Conservation (phyloP, 768 basidiomycete species). For the Lyophyllum decastes region DNA sequence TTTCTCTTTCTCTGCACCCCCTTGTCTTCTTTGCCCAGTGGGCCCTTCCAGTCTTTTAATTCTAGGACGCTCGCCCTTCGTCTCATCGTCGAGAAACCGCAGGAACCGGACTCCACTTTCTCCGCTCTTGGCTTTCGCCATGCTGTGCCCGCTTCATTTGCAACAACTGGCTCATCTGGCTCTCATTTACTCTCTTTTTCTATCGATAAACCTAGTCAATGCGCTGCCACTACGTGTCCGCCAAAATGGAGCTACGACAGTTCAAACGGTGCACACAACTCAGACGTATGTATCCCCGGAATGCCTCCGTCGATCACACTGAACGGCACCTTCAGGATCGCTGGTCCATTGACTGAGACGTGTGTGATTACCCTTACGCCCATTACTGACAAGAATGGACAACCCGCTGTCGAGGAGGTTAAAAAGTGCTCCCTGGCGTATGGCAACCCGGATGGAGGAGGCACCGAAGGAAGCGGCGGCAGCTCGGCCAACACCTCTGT, state of each 20-base stretch:
- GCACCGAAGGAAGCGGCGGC: conserved; percentile 9
- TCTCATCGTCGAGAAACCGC: conserved; percentile 46
- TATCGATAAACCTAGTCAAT: conserved; percentile 31
- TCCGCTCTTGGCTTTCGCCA: conserved; percentile 33
- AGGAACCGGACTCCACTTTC: conserved; percentile 48
- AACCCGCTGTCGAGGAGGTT: conserved; percentile 53
- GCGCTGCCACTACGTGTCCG: conserved; percentile 38
- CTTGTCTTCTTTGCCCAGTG: conserved; percentile 36
- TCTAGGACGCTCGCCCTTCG: conserved; percentile 28
- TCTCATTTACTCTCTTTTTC: conserved; percentile 38
- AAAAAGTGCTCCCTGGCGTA: conserved; percentile 48
- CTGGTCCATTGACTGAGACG: conserved; percentile 56
- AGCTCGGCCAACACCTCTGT: conserved; percentile 13
- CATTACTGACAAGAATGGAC: conserved; percentile 47
- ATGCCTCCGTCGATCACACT: conserved; percentile 4
- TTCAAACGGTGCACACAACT: conserved; percentile 45
- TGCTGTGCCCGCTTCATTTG: conserved; percentile 36
- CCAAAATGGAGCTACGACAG: conserved; percentile 36
- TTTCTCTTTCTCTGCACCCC: conserved; percentile 26
- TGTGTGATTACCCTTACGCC: conserved; percentile 62
- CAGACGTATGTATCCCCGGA: conserved; percentile 43
- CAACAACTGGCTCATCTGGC: conserved; percentile 35
- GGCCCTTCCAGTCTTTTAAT: conserved; percentile 49
- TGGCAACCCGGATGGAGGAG: conserved; percentile 15
- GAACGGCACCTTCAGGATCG: conserved; percentile 34